These are phyloP conservation scores for Pseudozyma hubeiensis DNA, from an alignment of 1,284 basidiomycete species.

Conservation along the genomic window DNA sequence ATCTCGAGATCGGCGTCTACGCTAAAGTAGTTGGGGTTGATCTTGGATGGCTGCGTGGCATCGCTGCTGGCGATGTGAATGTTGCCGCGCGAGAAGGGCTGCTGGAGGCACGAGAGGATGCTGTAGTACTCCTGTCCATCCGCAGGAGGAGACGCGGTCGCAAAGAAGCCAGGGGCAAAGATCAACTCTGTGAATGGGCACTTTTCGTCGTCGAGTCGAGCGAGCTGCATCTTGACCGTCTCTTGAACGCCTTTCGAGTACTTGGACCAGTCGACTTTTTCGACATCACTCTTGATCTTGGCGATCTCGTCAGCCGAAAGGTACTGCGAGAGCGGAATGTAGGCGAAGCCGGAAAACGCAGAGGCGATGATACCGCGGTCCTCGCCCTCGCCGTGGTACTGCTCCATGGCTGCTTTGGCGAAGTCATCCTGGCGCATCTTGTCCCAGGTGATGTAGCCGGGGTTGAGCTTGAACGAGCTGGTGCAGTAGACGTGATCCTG, in stretches of 20 bases:
- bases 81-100: constrained; percentile 55
- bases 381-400: constrained; percentile 41
- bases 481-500: constrained; percentile 72
- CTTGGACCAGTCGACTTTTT: constrained; percentile 34
- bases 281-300: constrained; percentile 41
- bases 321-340: constrained; percentile 48
- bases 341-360: constrained; percentile 55
- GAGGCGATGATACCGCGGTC: constrained; percentile 58
- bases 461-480: constrained; percentile 56
- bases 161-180: constrained; percentile 63
- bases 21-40: constrained; percentile 54
- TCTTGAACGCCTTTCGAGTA: constrained; percentile 50
- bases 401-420: constrained; percentile 55
- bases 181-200: constrained; percentile 51
- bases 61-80: constrained; percentile 48
- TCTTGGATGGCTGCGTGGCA: constrained; percentile 35
- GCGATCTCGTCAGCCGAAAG: constrained; percentile 42
- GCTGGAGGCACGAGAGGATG: constrained; percentile 50
- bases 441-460: constrained; percentile 56
- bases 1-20: constrained; percentile 58
- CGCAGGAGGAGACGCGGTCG: constrained; percentile 44
- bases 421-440: constrained; percentile 57
- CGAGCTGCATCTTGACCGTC: constrained; percentile 47
- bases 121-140: constrained; percentile 55
- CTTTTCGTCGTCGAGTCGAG: constrained; percentile 44